phyloP scores from a whole-genome alignment of 2,329 filamentous ascomycete species.

The Cyclaneusma minus region DNA sequence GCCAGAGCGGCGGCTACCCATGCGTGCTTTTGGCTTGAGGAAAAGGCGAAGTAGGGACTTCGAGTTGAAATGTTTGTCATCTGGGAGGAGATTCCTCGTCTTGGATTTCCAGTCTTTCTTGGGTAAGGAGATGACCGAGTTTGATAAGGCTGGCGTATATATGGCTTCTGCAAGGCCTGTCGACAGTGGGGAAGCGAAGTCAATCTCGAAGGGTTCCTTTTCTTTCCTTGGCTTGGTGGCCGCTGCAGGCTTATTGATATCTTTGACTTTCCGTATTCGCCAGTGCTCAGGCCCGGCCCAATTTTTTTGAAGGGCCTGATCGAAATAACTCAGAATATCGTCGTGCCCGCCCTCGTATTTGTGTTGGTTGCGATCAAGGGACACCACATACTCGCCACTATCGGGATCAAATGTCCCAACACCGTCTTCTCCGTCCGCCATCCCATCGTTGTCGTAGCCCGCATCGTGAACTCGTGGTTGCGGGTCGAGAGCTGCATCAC shows the following conservation, averaged over 20 bases:
- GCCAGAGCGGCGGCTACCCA: conserved; percentile 49
- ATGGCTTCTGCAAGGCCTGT: conserved; percentile 57
- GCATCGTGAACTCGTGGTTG: conserved; percentile 68
- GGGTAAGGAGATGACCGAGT: conserved; percentile 67
- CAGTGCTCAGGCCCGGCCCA: conserved; percentile 98
- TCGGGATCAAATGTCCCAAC: conserved; percentile 45
- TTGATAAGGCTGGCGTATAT: conserved; percentile 68
- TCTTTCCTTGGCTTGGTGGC: conserved; percentile 63
- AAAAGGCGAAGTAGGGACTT: conserved; percentile 79
- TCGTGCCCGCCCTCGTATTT: conserved; percentile 54
- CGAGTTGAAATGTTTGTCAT: conserved; percentile 97
- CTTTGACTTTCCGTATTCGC: conserved; percentile 90
- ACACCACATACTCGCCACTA: conserved; percentile 61
- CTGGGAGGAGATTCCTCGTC: conserved; percentile 79
- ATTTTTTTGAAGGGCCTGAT: conserved; percentile 90
- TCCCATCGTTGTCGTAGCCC: conserved; percentile 35
- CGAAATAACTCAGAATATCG: conserved; percentile 95
- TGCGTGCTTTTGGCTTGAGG: conserved; percentile 80
- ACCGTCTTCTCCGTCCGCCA: conserved; percentile 32
- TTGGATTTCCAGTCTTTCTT: conserved; percentile 96
- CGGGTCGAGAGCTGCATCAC: conserved; percentile 72
- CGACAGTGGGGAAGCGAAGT: conserved; percentile 67
- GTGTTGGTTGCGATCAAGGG: conserved; percentile 58
- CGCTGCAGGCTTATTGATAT: conserved; percentile 47
- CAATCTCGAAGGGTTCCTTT: conserved; percentile 90